Conservation (phyloP, 257 asterid genomes). For the Capsicum chinense region DNA sequence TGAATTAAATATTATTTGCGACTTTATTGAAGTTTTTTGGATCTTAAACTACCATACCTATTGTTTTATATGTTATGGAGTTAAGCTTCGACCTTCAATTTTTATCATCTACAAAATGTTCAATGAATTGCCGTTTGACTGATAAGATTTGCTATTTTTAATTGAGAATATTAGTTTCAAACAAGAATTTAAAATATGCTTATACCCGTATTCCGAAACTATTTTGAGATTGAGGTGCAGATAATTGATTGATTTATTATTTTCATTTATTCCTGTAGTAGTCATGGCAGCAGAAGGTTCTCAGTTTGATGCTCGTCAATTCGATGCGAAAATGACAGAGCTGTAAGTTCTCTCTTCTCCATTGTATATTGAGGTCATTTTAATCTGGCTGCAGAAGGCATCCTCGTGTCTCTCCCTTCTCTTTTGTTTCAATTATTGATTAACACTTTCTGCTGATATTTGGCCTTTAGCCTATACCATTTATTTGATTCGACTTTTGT, state of each 20-base stretch:
- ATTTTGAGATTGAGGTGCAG: background rate
- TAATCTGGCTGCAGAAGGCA: background rate
- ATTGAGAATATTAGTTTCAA: background rate
- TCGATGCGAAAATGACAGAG: slow-evolving; percentile 61
- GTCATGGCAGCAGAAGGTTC: slow-evolving; percentile 76
- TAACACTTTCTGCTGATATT: background rate
- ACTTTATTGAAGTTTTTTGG: background rate
- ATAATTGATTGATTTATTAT: slow-evolving; percentile 1
- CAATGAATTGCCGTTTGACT: background rate
- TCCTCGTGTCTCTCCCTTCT: background rate
- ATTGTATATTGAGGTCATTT: background rate
- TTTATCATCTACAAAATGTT: background rate
- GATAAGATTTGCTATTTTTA: background rate
- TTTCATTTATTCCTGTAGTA: slow-evolving; percentile 42
- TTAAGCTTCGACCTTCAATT: background rate
- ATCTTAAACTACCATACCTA: background rate
- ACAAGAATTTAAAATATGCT: background rate
- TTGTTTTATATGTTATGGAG: background rate
- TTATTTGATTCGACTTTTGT: slow-evolving; percentile 2
- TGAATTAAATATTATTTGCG: too few species aligned
- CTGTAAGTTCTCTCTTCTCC: slow-evolving; percentile 40
- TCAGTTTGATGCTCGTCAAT: slow-evolving; percentile 60
- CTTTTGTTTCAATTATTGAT: background rate
- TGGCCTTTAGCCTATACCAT: background rate
- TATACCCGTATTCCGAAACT: background rate